phyloP scores from a whole-genome alignment of 2,329 filamentous ascomycete species.

The Calonectria leucothoes region DNA sequence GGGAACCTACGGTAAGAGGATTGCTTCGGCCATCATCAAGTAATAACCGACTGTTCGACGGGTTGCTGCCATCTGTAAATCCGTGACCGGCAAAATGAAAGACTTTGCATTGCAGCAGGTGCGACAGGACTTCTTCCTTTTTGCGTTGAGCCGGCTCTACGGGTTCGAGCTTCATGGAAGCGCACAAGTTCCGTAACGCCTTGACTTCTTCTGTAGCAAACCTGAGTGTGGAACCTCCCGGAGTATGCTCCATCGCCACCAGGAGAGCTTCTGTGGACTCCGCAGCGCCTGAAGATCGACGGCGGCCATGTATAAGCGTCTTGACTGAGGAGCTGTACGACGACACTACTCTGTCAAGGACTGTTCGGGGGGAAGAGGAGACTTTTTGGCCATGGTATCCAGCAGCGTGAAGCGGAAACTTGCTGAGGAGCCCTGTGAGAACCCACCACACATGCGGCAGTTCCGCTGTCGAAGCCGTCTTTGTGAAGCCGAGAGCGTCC shows the following conservation, averaged over 20 bases:
- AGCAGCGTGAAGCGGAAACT: slow-evolving; percentile 8
- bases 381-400: not conserved
- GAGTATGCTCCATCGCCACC: not conserved
- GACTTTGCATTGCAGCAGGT: slow-evolving; percentile 43
- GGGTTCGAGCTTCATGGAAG: not conserved
- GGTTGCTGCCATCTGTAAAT: not conserved
- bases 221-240: not conserved
- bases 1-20: slow-evolving; percentile 23
- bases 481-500: not conserved
- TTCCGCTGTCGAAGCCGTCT: not conserved
- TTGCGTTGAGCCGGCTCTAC: not conserved
- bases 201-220: slow-evolving; percentile 34
- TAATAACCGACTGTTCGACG: slow-evolving; percentile 21
- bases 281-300: not conserved
- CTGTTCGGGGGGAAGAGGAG: not conserved
- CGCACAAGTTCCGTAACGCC: slow-evolving; percentile 19
- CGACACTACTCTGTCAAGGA: not conserved
- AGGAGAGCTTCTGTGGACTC: not conserved
- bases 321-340: not conserved
- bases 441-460: not conserved
- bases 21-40: slow-evolving; percentile 6
- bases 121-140: slow-evolving; percentile 37
- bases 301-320: not conserved
- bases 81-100: slow-evolving; percentile 58
- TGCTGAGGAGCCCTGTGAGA: not conserved